Evolutionary conservation across 2,329 filamentous ascomycete genomes (phyloP), one percentile per base, ranked within the genome.

Genomic region (Clarireedia paspali): DNA sequence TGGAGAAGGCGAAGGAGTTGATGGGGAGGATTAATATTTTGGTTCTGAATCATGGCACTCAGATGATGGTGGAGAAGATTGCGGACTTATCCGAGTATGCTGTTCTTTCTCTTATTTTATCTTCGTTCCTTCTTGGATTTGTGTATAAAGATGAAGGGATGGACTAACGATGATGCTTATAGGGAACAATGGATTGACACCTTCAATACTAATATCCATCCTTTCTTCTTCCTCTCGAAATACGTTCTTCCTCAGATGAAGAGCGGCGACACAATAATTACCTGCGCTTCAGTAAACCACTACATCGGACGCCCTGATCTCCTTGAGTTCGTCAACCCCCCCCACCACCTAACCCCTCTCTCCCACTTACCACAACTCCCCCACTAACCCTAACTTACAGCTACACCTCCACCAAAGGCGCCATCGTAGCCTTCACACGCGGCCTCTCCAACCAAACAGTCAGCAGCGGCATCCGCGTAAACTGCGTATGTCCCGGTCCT

Each of bases 141-240:
- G 20, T 15, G 3, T 7, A 7, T 10, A 5, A 20, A 26, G 15
- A 27, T 6, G 49, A 26, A 23, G 42, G 27, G 10, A 20, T 9
- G 15, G 38, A 44, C 50, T 50, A 27, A 62, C 66, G 49, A 70
- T 56, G 10, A 4, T 15, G 0, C 20, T 27, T 15, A 30, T 57
- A 85, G 82, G 66, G 86, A 89, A 5, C 88, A 94, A 73, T 94
- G 88, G 88, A 65, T 85, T 51, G 76, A 84, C 57, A 92, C 88
- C 0, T 92, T 95, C 73, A 78, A 89, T 71, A 88, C 84, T 48
- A 95, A 94, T 73, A 91, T 94, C 66, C 86, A 92, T 70, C 80
- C 87, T 3, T 86, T 83, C 74, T 94, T 91, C 76, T 92, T 84
- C 73, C 76, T 92, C 38, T 79, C 88, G 58, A 94, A 94, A 70